Conservation (phyloP, 2,329 filamentous ascomycete genomes). For the Microsporum canis region DNA sequence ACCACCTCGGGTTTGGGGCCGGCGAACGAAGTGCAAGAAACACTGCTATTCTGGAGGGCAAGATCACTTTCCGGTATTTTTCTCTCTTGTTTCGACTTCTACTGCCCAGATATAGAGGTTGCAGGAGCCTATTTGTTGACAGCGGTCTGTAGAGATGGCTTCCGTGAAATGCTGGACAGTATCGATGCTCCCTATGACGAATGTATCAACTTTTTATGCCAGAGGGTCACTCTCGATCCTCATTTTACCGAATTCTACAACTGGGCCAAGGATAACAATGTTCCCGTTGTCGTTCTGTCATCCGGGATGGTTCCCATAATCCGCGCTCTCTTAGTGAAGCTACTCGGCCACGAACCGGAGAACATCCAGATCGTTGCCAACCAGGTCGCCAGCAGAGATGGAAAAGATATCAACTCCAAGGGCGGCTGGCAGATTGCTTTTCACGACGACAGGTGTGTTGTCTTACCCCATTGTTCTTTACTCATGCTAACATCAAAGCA, state of each 20-base stretch:
- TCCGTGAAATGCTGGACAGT: constrained; percentile 85
- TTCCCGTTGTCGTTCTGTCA: constrained; percentile 84
- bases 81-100: background rate
- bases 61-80: constrained; percentile 55
- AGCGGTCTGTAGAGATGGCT: constrained; percentile 50
- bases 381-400: constrained; percentile 55
- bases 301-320: constrained; percentile 92
- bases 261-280: constrained; percentile 69
- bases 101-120: background rate
- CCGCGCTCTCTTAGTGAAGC: constrained; percentile 63
- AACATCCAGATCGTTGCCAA: constrained; percentile 89
- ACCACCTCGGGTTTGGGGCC: constrained; percentile 76
- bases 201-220: constrained; percentile 65
- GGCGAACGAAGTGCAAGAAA: constrained; percentile 62
- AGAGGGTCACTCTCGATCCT: constrained; percentile 81
- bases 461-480: background rate
- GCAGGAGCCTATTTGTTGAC: background rate
- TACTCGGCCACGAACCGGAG: constrained; percentile 66
- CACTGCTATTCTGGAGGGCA: constrained; percentile 60
- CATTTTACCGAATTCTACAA: constrained; percentile 77
- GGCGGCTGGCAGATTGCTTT: constrained; percentile 80
- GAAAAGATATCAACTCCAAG: constrained; percentile 64
- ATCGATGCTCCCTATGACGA: constrained; percentile 67
- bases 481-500: constrained; percentile 24
- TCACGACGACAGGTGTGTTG: constrained; percentile 64